Conservation (phyloP, 306 rosid genomes). For the Vigna reflexopilosa region DNA sequence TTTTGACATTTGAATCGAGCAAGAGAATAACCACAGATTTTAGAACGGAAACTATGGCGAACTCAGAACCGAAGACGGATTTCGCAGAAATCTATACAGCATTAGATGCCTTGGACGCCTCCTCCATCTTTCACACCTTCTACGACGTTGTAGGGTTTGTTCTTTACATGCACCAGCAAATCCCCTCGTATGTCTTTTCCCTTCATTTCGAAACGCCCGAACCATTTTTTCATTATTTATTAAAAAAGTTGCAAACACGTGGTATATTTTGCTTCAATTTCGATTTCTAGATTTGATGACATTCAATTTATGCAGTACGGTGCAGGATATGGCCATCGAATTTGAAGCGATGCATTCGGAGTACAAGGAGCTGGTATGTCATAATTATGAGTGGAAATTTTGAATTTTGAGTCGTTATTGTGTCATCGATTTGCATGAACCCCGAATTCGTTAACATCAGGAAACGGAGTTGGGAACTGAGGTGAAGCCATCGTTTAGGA, state of each 20-base stretch:
- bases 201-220: neutral
- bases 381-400: conserved; percentile 30
- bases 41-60: conserved; percentile 30
- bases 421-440: neutral
- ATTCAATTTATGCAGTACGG: conserved; percentile 53
- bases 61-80: conserved; percentile 44
- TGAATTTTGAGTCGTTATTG: conserved; percentile 35
- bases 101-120: conserved; percentile 55
- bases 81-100: conserved; percentile 55
- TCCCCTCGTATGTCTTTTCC: conserved; percentile 72
- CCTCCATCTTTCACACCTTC: conserved; percentile 70
- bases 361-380: conserved; percentile 63
- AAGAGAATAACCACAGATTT: neutral
- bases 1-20: conserved; percentile 24
- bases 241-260: neutral
- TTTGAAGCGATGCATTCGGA: conserved; percentile 64
- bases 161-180: conserved; percentile 91
- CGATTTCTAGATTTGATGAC: neutral
- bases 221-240: neutral
- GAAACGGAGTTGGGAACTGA: conserved; percentile 58
- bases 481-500: conserved; percentile 63
- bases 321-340: conserved; percentile 78
- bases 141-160: conserved; percentile 73
- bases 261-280: neutral
- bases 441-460: conserved; percentile 52